Conservation (phyloP, 2,329 filamentous ascomycete species). For the Pseudogymnoascus sp. region DNA sequence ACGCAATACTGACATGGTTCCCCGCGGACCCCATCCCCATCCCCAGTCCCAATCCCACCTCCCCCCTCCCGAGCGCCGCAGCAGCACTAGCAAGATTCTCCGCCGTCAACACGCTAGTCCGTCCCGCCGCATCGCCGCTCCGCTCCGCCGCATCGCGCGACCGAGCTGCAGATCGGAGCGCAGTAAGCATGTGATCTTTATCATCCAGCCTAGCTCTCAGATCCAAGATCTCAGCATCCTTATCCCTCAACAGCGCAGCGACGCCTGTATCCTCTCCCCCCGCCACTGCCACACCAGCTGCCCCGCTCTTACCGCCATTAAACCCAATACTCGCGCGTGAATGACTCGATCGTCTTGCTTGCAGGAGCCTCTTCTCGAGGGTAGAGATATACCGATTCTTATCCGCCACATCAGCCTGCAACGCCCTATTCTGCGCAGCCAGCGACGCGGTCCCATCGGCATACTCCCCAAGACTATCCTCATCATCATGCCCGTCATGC, state of each 20-base stretch:
- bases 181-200: constrained; percentile 87
- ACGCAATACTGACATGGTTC: not conserved
- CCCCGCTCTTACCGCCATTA: constrained; percentile 29
- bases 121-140: not conserved
- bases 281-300: constrained; percentile 53
- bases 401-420: constrained; percentile 91
- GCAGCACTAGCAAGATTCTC: constrained; percentile 9
- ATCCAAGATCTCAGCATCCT: constrained; percentile 86
- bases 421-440: constrained; percentile 76
- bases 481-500: constrained; percentile 39
- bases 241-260: constrained; percentile 68
- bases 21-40: not conserved
- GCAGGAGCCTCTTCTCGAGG: constrained; percentile 81
- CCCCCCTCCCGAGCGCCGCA: not conserved
- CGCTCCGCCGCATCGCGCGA: constrained; percentile 75
- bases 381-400: constrained; percentile 96
- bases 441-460: constrained; percentile 80
- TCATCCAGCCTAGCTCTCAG: constrained; percentile 85
- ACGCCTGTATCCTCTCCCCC: constrained; percentile 74
- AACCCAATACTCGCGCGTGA: constrained; percentile 75
- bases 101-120: constrained; percentile 7
- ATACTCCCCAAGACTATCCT: constrained; percentile 70
- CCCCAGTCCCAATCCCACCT: not conserved
- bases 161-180: constrained; percentile 74
- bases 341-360: constrained; percentile 83